Evolutionary conservation across 2,329 filamentous ascomycete genomes (phyloP).

Genomic region (Catunica adiposa): DNA sequence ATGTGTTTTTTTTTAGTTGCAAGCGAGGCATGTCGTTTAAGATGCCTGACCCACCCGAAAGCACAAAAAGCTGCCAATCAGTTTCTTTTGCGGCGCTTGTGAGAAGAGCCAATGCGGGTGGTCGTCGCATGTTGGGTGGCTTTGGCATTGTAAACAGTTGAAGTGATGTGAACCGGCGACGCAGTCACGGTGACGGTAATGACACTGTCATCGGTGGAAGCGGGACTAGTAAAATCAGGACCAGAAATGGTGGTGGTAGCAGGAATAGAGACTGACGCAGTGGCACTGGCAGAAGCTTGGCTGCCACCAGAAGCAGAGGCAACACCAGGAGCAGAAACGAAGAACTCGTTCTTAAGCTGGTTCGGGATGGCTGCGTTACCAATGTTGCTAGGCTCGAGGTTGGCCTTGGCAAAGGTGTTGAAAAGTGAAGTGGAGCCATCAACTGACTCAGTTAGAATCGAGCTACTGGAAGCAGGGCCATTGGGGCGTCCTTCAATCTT

Average conservation of each 20-base stretch:
- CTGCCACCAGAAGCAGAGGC: not conserved
- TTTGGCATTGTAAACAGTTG: constrained; percentile 18
- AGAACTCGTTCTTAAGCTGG: constrained; percentile 31
- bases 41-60: no score
- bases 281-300: not conserved
- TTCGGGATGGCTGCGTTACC: constrained; percentile 28
- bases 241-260: constrained; percentile 8
- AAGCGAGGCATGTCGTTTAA: no score
- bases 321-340: constrained; percentile 22
- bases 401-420: not conserved
- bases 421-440: not conserved
- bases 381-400: constrained; percentile 21
- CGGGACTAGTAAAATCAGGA: not conserved
- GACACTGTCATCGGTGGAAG: not conserved
- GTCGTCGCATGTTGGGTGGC: constrained; percentile 4
- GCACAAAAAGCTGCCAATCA: not conserved
- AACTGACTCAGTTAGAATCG: constrained; percentile 16
- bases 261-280: constrained; percentile 6
- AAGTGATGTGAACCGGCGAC: constrained; percentile 22
- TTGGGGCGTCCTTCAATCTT: constrained; percentile 19
- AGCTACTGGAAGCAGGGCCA: not conserved
- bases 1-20: no score
- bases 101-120: constrained; percentile 8
- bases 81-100: not conserved
- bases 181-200: constrained; percentile 15